Percentiles rank a stretch among this genome's conserved stretches.
These are phyloP conservation scores for Hypoxylon rubiginosum DNA, from an alignment of 2,329 filamentous ascomycete species.

Conservation along the genomic window DNA sequence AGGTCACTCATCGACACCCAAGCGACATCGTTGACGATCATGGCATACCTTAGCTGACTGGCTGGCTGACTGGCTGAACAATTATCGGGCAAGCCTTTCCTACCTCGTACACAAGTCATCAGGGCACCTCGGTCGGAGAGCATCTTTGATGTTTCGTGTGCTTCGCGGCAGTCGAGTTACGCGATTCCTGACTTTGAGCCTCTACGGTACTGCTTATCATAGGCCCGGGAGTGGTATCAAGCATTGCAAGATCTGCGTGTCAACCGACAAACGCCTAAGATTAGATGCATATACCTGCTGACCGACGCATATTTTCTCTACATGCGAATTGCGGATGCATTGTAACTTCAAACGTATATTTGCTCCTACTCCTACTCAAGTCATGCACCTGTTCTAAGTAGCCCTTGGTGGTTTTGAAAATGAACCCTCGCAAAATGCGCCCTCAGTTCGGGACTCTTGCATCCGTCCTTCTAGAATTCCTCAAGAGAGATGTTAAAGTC, in stretches of 20 bases:
- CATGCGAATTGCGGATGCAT: conserved; percentile 17
- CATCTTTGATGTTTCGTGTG: conserved; percentile 5
- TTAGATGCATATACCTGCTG: conserved; percentile 10
- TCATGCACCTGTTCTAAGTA: conserved; percentile 5
- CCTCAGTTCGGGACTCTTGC: conserved; percentile 30
- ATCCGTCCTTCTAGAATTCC: conserved; percentile 32
- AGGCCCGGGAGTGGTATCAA: conserved; percentile 3
- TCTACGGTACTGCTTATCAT: conserved; percentile 30
- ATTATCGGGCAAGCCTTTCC: neutral
- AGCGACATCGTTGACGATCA: neutral
- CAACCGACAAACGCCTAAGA: conserved; percentile 23
- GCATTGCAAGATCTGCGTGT: conserved; percentile 38
- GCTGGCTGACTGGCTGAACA: neutral
- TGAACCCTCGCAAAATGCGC: conserved; percentile 2
- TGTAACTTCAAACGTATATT: conserved; percentile 10
- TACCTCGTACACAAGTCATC: conserved; percentile 27
- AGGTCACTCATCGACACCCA: neutral
- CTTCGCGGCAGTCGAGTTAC: conserved; percentile 28
- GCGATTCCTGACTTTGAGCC: conserved; percentile 28
- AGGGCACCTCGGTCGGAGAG: conserved; percentile 2
- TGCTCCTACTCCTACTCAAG: conserved; percentile 4
- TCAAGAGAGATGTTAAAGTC: neutral
- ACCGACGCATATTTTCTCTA: conserved; percentile 8
- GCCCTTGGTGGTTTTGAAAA: conserved; percentile 15
- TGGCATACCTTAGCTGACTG: neutral